Base-by-base conservation (phyloP, 257 asterid species). In the Paraleonurus japonicus region DNA sequence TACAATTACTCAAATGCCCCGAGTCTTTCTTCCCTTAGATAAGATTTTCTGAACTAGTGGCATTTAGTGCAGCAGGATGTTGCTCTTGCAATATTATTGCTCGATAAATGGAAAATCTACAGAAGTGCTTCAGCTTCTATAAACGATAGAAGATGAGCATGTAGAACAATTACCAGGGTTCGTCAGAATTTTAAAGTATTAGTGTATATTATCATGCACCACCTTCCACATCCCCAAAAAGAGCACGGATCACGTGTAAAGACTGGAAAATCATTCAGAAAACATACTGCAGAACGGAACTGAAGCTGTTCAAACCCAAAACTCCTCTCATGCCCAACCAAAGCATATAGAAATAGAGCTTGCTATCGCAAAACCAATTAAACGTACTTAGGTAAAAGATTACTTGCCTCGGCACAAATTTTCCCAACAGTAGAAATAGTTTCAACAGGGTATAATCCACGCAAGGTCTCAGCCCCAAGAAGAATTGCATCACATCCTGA, bases 391-490 rank as follows among this genome's bases (percentile, higher is more conserved):
- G 19, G 74, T 28, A 37, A 48, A 58, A 70, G 19, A 37, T 22
- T 45, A 32, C 71, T 72, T 76, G 81, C 96, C 95, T 92, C 97
- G 4, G 90, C 82, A 83, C 96, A 92, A 75, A 92, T 92, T 81
- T 75, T 92, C 47, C 97, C 92, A 54, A 92, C 93, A 15, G 83
- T 92, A 16, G 96, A 85, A 63, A 91, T 89, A 39, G 95, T 87
- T 78, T 91, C 97, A 57, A 91, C 90, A 19, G 97, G 96, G 83
- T 90, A 90, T 61, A 90, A 78, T 72, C 97, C 97, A 50, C 97
- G 95, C 67, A 88, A 78, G 55, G 97, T 91, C 84, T 91, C 97
- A 67, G 97, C 97, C 27, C 97, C 97, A 24, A 89, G 96, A 81
- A 91, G 95, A 81, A 91, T 91, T 43, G 97, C 95, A 76, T 91